Percentiles rank a stretch among this genome's conserved stretches.
Conservation (phyloP, 108 stramenopile genomes). For the Aurantiochytrium sp. region DNA sequence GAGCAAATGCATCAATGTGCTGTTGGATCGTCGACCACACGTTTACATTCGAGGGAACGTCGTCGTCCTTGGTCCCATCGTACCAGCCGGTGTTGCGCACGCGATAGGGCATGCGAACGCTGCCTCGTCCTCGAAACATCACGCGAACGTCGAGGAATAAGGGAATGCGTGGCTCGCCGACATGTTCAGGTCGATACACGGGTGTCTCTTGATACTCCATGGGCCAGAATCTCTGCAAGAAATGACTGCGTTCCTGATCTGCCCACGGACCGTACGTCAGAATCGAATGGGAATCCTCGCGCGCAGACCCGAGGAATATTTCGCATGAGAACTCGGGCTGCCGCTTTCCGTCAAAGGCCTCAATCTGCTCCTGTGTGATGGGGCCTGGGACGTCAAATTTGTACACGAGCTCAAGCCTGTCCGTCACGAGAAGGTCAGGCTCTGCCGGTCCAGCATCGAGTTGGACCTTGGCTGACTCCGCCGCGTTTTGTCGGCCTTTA, state of each 20-base stretch:
- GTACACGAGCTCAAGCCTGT: background rate
- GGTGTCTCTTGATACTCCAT: background rate
- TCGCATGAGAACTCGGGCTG: background rate
- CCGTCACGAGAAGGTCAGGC: background rate
- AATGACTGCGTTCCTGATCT: background rate
- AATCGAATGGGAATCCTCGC: background rate
- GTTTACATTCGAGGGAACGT: background rate
- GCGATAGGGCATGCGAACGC: background rate
- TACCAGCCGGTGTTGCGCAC: background rate
- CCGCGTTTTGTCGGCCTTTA: background rate
- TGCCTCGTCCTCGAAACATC: background rate
- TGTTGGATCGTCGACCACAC: background rate
- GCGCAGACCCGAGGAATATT: background rate
- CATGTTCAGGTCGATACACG: background rate
- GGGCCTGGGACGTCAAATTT: background rate
- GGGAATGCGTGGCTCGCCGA: background rate
- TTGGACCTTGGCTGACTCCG: background rate
- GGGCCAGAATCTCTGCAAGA: background rate
- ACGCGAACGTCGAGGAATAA: background rate
- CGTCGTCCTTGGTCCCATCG: background rate
- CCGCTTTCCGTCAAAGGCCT: background rate
- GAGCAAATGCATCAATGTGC: background rate
- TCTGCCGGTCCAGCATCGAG: background rate
- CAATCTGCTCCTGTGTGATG: background rate
- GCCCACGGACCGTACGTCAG: background rate